Conservation (phyloP, 805 yeast genomes). For the Ogataea nakhonphanomensis region DNA sequence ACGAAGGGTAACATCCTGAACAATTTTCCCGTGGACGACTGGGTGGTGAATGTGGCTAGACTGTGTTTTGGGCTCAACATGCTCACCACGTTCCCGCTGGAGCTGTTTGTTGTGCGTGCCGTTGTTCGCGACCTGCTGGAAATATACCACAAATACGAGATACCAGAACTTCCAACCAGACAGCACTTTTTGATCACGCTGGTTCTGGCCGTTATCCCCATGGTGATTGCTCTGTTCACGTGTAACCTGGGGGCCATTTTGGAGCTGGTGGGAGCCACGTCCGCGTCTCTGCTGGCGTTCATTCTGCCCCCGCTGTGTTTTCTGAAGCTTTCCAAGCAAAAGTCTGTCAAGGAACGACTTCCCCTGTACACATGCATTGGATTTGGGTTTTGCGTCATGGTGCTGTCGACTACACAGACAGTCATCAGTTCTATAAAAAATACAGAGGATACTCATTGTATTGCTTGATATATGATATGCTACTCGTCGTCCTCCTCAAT, state of each 20-base stretch:
- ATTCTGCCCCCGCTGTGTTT: constrained; percentile 86
- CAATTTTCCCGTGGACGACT: constrained; percentile 75
- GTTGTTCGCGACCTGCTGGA: constrained; percentile 64
- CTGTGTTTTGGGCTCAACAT: constrained; percentile 88
- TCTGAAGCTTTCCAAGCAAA: constrained; percentile 55
- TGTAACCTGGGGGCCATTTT: constrained; percentile 87
- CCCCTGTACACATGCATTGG: constrained; percentile 59
- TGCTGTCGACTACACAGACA: constrained; percentile 77
- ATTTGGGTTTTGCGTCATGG: constrained; percentile 77
- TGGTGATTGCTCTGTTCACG: constrained; percentile 73
- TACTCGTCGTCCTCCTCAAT: background rate
- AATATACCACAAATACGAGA: constrained; percentile 23
- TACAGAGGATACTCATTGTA: constrained; percentile 48
- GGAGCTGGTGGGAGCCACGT: constrained; percentile 88
- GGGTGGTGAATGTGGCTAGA: constrained; percentile 79
- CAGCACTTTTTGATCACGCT: constrained; percentile 68
- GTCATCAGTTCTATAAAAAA: constrained; percentile 41
- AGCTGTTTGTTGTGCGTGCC: constrained; percentile 85
- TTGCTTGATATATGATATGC: constrained; percentile 14
- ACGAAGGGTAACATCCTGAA: constrained; percentile 87
- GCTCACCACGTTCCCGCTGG: constrained; percentile 90
- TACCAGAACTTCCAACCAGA: constrained; percentile 29
- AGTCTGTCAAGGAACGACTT: constrained; percentile 40
- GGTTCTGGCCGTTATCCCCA: constrained; percentile 58
- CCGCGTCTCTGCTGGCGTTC: constrained; percentile 90